A percentile compares a stretch with the other conserved stretches of the same genome.
These are phyloP conservation scores for Fistulina hepatica DNA, from an alignment of 1,284 basidiomycete species.

Conservation along the genomic window DNA sequence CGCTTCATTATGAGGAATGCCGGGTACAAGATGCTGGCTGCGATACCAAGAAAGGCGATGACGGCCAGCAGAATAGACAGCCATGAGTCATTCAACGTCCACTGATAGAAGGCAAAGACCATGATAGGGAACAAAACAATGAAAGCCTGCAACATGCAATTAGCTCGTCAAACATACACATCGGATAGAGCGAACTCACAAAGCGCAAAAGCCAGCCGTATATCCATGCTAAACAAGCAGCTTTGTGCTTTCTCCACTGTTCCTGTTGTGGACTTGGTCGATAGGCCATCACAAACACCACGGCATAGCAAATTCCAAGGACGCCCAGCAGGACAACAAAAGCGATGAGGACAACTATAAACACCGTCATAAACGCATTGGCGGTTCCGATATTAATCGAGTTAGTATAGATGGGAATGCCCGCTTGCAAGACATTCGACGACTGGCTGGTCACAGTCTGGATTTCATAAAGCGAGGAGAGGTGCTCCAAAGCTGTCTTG, in stretches of 20 bases:
- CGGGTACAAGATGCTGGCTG: slow-evolving; percentile 35
- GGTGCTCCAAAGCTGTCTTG: too few relatives aligned
- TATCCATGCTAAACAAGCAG: slow-evolving; percentile 37
- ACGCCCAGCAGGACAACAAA: slow-evolving; percentile 42
- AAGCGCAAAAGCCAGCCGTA: slow-evolving; percentile 49
- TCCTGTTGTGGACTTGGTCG: too few relatives aligned
- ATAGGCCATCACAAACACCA: slow-evolving; percentile 22
- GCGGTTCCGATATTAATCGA: slow-evolving; percentile 63
- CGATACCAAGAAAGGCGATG: slow-evolving; percentile 48
- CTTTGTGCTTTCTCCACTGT: slow-evolving; percentile 21
- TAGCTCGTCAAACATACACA: slow-evolving; percentile 3
- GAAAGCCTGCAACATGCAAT: slow-evolving; percentile 36
- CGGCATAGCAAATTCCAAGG: slow-evolving; percentile 41
- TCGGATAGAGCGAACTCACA: slow-evolving; percentile 31
- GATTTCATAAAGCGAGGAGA: too few relatives aligned
- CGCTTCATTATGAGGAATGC: slow-evolving; percentile 34
- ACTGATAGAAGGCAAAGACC: slow-evolving; percentile 79
- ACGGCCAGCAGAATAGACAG: slow-evolving; percentile 61
- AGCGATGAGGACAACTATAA: slow-evolving; percentile 59
- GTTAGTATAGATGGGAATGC: slow-evolving; percentile 74
- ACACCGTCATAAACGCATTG: slow-evolving; percentile 79
- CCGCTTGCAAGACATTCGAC: slow-evolving; percentile 60
- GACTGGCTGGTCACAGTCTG: slow-evolving; percentile 57
- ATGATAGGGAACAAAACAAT: slow-evolving; percentile 57
- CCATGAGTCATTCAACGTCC: slow-evolving; percentile 81